Conservation (phyloP, 2,329 filamentous ascomycete species). For the Curvularia eragrostidis region DNA sequence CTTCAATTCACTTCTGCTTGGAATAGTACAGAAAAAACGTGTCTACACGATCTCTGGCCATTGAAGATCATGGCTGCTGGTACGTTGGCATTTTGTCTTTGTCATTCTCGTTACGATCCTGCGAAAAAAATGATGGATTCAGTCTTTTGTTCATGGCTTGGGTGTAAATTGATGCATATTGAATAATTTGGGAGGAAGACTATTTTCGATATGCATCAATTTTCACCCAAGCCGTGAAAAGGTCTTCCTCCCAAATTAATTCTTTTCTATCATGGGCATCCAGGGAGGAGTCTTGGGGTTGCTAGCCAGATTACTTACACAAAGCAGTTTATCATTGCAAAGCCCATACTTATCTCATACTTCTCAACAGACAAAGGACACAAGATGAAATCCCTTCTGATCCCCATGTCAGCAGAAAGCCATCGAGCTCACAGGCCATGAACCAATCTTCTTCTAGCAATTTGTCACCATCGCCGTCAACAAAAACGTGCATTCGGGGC, state of each 20-base stretch:
- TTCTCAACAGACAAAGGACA: slow-evolving; percentile 57
- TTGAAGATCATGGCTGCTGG: slow-evolving; percentile 55
- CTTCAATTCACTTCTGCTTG: slow-evolving; percentile 57
- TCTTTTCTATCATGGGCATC: not conserved
- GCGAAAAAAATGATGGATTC: not conserved
- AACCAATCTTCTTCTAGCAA: slow-evolving; percentile 21
- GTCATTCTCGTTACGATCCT: not conserved
- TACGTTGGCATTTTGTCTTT: slow-evolving; percentile 32
- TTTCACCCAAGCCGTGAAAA: not conserved
- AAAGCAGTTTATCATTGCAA: slow-evolving; percentile 54
- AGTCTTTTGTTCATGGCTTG: not conserved
- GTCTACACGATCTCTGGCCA: slow-evolving; percentile 55
- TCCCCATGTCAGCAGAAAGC: not conserved
- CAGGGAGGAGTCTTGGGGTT: too few relatives aligned
- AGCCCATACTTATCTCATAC: slow-evolving; percentile 57
- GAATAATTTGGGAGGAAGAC: too few relatives aligned
- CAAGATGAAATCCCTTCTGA: not conserved
- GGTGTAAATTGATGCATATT: not conserved
- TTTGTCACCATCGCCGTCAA: slow-evolving; percentile 25
- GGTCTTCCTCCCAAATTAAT: not conserved
- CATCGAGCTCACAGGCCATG: slow-evolving; percentile 23
- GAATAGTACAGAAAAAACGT: slow-evolving; percentile 45
- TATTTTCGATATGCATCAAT: too few relatives aligned
- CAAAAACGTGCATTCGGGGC: slow-evolving; percentile 41
- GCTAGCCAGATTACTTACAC: slow-evolving; percentile 18